A percentile compares a stretch with the other conserved stretches of the same genome.
Evolutionary conservation across 2,329 filamentous ascomycete genomes (phyloP).

Genomic region (Coniosporium tulheliwenetii): DNA sequence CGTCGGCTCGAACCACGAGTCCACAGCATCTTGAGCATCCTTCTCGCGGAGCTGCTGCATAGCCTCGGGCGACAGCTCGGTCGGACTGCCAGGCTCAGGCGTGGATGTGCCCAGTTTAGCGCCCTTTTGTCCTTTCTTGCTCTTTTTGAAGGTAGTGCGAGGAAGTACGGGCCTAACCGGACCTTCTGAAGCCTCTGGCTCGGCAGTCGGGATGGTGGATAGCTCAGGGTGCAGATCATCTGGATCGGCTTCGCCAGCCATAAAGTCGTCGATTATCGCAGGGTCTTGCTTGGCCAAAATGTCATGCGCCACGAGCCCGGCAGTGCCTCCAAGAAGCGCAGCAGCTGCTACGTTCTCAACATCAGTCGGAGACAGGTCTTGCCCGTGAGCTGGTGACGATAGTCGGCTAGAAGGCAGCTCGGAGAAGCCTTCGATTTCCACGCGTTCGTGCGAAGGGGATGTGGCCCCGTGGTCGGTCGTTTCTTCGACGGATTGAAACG

Average conservation of each 20-base stretch:
- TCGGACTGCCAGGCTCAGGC: constrained; percentile 2
- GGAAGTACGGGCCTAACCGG: not conserved
- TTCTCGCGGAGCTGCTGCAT: constrained; percentile 8
- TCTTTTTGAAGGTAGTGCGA: constrained; percentile 10
- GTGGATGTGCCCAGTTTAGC: constrained; percentile 12
- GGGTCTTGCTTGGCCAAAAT: not conserved
- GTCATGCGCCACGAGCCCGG: constrained; percentile 5
- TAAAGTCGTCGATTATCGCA: constrained; percentile 6
- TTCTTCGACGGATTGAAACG: too few relatives aligned
- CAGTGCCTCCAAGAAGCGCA: constrained; percentile 1
- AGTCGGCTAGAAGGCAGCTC: not conserved
- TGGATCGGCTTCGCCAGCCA: constrained; percentile 10
- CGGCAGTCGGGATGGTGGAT: not conserved
- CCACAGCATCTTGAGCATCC: constrained; percentile 13
- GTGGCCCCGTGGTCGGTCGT: too few relatives aligned
- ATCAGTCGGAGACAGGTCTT: not conserved
- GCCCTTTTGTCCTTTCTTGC: constrained; percentile 17
- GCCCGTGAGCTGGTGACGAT: not conserved
- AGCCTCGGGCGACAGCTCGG: constrained; percentile 11
- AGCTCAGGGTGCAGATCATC: constrained; percentile 3
- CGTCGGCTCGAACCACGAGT: constrained; percentile 10
- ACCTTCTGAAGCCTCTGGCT: not conserved
- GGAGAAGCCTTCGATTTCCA: too few relatives aligned
- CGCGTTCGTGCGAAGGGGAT: too few relatives aligned
- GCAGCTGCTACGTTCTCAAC: not conserved